Conservation (phyloP, 2,329 filamentous ascomycete genomes). For the Metarhizium guizhouense region DNA sequence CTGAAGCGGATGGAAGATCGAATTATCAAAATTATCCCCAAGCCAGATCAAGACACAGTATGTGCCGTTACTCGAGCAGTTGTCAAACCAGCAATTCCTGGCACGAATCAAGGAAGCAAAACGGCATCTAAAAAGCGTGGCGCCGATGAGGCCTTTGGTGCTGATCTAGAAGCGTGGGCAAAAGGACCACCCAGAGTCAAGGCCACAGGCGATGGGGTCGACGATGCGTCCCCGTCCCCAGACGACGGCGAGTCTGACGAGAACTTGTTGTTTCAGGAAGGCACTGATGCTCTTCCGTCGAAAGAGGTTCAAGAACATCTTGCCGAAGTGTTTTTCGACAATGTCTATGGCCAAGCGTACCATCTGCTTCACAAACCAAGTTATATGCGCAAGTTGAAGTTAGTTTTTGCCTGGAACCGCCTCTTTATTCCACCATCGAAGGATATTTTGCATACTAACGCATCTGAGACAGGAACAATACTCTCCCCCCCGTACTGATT, state of each 20-base stretch:
- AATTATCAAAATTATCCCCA: slow-evolving; percentile 91
- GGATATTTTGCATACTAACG: not conserved
- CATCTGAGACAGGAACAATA: slow-evolving; percentile 29
- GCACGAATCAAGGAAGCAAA: slow-evolving; percentile 35
- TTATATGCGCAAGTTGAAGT: slow-evolving; percentile 82
- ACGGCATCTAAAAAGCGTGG: slow-evolving; percentile 66
- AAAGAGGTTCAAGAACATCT: slow-evolving; percentile 89
- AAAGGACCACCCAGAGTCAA: slow-evolving; percentile 46
- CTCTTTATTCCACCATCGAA: not conserved
- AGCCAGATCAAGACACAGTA: slow-evolving; percentile 64
- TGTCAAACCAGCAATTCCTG: slow-evolving; percentile 68
- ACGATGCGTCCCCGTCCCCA: slow-evolving; percentile 35
- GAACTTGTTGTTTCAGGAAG: slow-evolving; percentile 69
- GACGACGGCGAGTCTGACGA: slow-evolving; percentile 62
- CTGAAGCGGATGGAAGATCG: slow-evolving; percentile 96
- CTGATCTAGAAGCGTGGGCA: slow-evolving; percentile 75
- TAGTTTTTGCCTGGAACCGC: slow-evolving; percentile 19
- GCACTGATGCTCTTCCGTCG: slow-evolving; percentile 70
- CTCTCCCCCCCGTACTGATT: slow-evolving; percentile 79
- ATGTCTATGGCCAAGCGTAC: slow-evolving; percentile 91
- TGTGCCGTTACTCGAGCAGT: slow-evolving; percentile 66
- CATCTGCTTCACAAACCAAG: slow-evolving; percentile 93
- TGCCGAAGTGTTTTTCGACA: slow-evolving; percentile 91
- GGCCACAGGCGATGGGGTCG: slow-evolving; percentile 28
- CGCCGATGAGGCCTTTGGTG: slow-evolving; percentile 79